Conservation (phyloP, 2,329 filamentous ascomycete species). For the Penicillium sp. region DNA sequence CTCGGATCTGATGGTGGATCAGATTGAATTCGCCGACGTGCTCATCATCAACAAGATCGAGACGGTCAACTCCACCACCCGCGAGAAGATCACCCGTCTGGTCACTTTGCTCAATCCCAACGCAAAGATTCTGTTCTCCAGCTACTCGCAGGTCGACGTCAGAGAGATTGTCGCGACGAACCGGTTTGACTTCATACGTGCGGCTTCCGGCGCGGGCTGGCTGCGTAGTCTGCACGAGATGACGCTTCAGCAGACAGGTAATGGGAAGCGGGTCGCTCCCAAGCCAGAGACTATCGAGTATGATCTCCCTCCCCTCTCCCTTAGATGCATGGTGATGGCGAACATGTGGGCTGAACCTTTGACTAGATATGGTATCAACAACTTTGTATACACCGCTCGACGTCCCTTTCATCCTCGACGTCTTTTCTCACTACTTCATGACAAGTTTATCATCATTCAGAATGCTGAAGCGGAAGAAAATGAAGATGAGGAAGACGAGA, state of each 20-base stretch:
- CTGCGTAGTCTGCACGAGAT: slow-evolving; percentile 63
- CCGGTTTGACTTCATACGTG: slow-evolving; percentile 58
- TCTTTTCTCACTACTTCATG: slow-evolving; percentile 38
- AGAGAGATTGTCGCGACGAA: slow-evolving; percentile 60
- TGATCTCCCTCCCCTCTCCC: slow-evolving; percentile 10
- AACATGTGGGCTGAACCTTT: neutral
- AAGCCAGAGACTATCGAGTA: slow-evolving; percentile 66
- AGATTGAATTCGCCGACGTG: slow-evolving; percentile 72
- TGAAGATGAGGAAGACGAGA: slow-evolving; percentile 22
- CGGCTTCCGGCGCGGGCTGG: slow-evolving; percentile 63
- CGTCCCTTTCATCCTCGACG: slow-evolving; percentile 45
- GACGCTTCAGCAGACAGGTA: slow-evolving; percentile 54
- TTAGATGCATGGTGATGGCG: neutral
- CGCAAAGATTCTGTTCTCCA: slow-evolving; percentile 59
- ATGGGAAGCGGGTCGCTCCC: slow-evolving; percentile 52
- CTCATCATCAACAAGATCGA: slow-evolving; percentile 67
- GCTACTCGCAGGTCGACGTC: slow-evolving; percentile 55
- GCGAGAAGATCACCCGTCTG: slow-evolving; percentile 47
- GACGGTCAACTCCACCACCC: slow-evolving; percentile 47
- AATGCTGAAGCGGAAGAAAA: slow-evolving; percentile 27
- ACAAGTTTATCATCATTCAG: slow-evolving; percentile 43
- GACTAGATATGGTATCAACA: slow-evolving; percentile 58
- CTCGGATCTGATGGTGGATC: slow-evolving; percentile 69
- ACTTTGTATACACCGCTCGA: slow-evolving; percentile 61
- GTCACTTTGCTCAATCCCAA: slow-evolving; percentile 60